These are phyloP conservation scores for Mallotus repandus DNA, from an alignment of 441 rosid species.

Conservation along the genomic window DNA sequence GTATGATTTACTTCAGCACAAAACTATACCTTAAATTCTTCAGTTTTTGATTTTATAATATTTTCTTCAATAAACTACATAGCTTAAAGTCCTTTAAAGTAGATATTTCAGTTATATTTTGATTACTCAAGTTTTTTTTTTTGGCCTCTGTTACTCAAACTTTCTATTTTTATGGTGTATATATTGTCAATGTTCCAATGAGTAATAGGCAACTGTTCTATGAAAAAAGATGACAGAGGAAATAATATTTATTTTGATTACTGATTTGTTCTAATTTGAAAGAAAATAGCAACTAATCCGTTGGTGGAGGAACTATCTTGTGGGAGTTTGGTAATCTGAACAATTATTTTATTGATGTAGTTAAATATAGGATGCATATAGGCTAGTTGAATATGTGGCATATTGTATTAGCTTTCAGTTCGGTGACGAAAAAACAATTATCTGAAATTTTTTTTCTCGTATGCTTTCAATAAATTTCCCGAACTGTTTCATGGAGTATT, in stretches of 20 bases:
- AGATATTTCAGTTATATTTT: conserved; percentile 10
- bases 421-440: background rate
- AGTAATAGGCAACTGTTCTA: background rate
- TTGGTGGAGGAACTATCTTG: background rate
- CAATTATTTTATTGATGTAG: background rate
- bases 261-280: background rate
- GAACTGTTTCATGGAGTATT: background rate
- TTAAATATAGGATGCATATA: background rate
- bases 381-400: background rate
- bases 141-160: background rate
- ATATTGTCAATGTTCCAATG: background rate
- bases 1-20: conserved; percentile 35
- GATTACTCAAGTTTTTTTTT: background rate
- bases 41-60: conserved; percentile 3
- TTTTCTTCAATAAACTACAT: conserved; percentile 11
- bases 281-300: background rate
- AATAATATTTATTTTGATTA: background rate
- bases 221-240: background rate
- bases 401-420: background rate
- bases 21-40: background rate
- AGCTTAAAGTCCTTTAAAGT: conserved; percentile 6
- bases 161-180: background rate
- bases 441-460: background rate
- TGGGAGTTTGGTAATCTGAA: background rate
- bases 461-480: background rate